Evolutionary conservation across 441 rosid genomes (phyloP).

Genomic region (Populus hybrid): DNA sequence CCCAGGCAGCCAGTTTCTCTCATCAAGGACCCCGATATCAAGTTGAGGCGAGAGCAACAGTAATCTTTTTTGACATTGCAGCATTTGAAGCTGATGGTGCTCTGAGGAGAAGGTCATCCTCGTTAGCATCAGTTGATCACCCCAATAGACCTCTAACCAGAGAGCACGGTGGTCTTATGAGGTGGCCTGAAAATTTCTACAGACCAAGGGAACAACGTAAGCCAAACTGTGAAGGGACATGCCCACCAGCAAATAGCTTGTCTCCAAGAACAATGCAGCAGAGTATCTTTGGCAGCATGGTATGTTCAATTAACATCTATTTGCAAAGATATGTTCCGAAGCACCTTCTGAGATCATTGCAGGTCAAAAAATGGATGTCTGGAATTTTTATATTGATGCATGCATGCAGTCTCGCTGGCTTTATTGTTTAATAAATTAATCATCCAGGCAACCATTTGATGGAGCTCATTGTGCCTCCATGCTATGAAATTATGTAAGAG

Average conservation of each 20-base stretch:
- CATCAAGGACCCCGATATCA: conserved; percentile 52
- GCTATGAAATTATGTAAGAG: too few relatives aligned
- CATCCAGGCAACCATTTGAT: too few relatives aligned
- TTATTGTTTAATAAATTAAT: too few relatives aligned
- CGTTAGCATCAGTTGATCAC: conserved; percentile 48
- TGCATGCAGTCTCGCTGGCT: too few relatives aligned
- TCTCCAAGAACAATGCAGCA: conserved; percentile 71
- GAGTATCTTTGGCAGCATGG: conserved; percentile 76
- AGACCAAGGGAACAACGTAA: conserved; percentile 22
- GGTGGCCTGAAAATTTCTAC: conserved; percentile 65
- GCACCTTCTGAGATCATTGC: background rate
- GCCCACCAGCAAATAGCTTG: conserved; percentile 36
- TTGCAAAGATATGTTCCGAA: background rate
- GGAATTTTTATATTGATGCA: too few relatives aligned
- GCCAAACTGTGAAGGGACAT: conserved; percentile 20
- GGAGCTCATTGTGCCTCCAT: background rate
- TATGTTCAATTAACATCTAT: conserved; percentile 16
- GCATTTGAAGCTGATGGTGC: conserved; percentile 49
- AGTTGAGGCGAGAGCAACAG: conserved; percentile 76
- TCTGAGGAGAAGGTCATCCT: conserved; percentile 45
- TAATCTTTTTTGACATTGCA: conserved; percentile 53
- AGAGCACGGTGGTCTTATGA: conserved; percentile 65
- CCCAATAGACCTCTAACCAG: conserved; percentile 47
- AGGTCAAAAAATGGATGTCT: background rate
- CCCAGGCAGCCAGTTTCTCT: conserved; percentile 26